These are phyloP conservation scores for Sugiyamaella sp. DNA, from an alignment of 1,139 yeast species.

Conservation along the genomic window DNA sequence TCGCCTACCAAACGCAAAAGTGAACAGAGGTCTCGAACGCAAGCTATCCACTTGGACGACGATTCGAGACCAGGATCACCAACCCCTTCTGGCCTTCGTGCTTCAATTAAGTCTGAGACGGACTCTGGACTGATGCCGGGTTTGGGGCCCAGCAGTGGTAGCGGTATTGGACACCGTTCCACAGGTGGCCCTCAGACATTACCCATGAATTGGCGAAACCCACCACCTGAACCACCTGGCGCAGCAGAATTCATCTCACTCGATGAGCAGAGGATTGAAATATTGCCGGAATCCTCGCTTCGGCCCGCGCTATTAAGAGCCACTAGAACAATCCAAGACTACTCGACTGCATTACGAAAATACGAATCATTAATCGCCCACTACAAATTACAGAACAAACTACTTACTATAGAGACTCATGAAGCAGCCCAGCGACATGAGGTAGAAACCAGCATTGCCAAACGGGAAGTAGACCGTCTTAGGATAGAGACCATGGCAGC, in stretches of 20 bases:
- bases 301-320: slow-evolving; percentile 20
- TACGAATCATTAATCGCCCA: slow-evolving; percentile 30
- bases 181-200: background rate
- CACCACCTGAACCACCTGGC: slow-evolving; percentile 19
- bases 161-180: background rate
- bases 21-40: background rate
- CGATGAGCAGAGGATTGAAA: slow-evolving; percentile 21
- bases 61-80: slow-evolving; percentile 1
- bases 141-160: background rate
- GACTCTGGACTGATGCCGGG: background rate
- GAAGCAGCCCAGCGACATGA: slow-evolving; percentile 49
- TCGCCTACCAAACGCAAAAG: slow-evolving; percentile 7
- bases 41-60: background rate
- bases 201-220: slow-evolving; percentile 16
- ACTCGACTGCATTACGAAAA: slow-evolving; percentile 20
- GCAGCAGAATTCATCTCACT: slow-evolving; percentile 17
- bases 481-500: slow-evolving; percentile 41
- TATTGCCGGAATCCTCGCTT: slow-evolving; percentile 17
- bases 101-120: background rate
- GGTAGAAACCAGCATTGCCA: slow-evolving; percentile 51
- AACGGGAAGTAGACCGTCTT: slow-evolving; percentile 54
- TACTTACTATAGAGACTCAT: slow-evolving; percentile 44
- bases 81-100: background rate
- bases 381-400: slow-evolving; percentile 46
- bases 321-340: slow-evolving; percentile 23